Conservation (phyloP, 2,329 filamentous ascomycete genomes). For the Nothomitra cinnamomea region DNA sequence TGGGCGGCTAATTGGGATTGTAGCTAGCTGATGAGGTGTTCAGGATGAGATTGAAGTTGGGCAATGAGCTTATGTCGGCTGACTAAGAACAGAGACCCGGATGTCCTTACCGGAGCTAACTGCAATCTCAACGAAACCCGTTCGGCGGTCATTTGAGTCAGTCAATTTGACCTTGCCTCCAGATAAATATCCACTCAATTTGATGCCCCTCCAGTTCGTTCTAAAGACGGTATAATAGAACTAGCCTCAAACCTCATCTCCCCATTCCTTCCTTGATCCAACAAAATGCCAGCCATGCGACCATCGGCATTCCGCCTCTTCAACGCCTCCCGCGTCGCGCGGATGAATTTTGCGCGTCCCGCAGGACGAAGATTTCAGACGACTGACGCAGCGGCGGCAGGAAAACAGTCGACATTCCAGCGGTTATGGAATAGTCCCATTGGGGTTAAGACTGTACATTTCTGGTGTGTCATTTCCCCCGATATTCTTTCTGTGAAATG, state of each 20-base stretch:
- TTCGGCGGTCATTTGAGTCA: too few relatives aligned
- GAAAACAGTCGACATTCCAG: slow-evolving; percentile 39
- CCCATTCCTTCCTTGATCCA: too few relatives aligned
- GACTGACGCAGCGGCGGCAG: slow-evolving; percentile 14
- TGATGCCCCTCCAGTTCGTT: too few relatives aligned
- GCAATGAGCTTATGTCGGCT: neutral
- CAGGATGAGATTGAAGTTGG: neutral
- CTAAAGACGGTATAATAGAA: too few relatives aligned
- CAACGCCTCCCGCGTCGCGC: neutral
- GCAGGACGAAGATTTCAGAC: slow-evolving; percentile 9
- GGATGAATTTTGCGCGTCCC: neutral
- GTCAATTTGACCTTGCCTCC: too few relatives aligned
- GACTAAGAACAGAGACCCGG: too few relatives aligned
- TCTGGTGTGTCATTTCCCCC: slow-evolving; percentile 50
- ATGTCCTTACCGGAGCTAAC: too few relatives aligned
- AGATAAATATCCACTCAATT: too few relatives aligned
- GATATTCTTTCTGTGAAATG: neutral
- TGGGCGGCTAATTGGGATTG: slow-evolving; percentile 13
- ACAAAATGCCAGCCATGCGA: neutral
- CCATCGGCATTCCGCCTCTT: neutral
- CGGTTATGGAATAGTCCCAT: slow-evolving; percentile 42
- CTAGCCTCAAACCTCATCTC: too few relatives aligned
- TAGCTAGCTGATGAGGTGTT: neutral
- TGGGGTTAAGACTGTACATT: slow-evolving; percentile 69
- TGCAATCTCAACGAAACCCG: too few relatives aligned